Percentiles rank a stretch among this genome's conserved stretches.
Evolutionary conservation across 257 asterid species (phyloP).

Genomic region (Handroanthus guayacan): DNA sequence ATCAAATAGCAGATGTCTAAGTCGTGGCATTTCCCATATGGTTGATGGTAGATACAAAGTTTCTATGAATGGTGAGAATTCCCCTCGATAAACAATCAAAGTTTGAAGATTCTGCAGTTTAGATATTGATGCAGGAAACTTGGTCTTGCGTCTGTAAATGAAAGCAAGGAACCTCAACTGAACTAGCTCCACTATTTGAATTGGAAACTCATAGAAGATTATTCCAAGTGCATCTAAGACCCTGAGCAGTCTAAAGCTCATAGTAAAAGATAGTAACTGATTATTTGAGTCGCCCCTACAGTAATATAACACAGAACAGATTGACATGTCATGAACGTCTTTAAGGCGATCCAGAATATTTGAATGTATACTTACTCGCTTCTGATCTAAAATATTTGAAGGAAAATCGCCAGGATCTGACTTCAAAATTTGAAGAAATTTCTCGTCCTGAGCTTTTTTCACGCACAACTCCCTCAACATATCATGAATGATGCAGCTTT

Average conservation of each 20-base stretch:
- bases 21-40: constrained; percentile 32
- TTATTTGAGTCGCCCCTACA: not conserved
- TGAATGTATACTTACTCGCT: not conserved
- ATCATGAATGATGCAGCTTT: constrained; percentile 15
- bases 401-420: not conserved
- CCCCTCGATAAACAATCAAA: constrained; percentile 2
- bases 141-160: not conserved
- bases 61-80: not conserved
- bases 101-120: constrained; percentile 38
- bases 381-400: not conserved
- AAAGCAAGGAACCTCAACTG: constrained; percentile 38
- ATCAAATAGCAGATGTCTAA: constrained; percentile 39
- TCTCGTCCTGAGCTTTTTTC: constrained; percentile 39
- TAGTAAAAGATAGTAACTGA: not conserved
- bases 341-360: not conserved
- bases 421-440: constrained; percentile 30
- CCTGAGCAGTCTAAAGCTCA: not conserved
- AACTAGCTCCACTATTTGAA: not conserved
- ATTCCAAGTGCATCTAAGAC: not conserved
- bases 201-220: not conserved
- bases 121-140: constrained; percentile 29
- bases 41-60: constrained; percentile 15
- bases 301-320: not conserved
- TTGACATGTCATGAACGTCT: not conserved
- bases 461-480: constrained; percentile 28